Evolutionary conservation across 306 rosid genomes (phyloP).

Genomic region (Trichosanthes cucumerina): DNA sequence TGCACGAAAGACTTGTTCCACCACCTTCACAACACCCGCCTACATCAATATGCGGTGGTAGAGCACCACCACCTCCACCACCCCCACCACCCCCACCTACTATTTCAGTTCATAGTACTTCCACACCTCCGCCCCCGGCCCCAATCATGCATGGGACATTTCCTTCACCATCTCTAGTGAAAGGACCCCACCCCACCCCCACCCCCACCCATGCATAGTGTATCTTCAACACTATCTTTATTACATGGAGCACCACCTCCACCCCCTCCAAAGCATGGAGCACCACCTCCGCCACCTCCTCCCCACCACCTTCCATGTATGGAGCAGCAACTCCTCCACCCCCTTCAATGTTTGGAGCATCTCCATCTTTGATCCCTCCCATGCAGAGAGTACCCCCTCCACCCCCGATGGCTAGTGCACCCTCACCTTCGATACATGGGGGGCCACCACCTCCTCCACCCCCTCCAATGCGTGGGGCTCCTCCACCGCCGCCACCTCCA

Average conservation of each 20-base stretch:
- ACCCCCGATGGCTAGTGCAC: constrained; percentile 7
- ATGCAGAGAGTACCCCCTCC: background rate
- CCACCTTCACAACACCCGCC: background rate
- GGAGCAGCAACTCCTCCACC: background rate
- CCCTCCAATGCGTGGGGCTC: constrained; percentile 20
- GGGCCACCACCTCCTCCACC: constrained; percentile 23
- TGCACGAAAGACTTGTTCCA: background rate
- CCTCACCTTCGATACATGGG: constrained; percentile 13
- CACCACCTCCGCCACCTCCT: constrained; percentile 10
- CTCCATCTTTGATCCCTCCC: background rate
- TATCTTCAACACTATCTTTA: constrained; percentile 18
- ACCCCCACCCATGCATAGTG: constrained; percentile 14
- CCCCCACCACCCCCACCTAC: background rate
- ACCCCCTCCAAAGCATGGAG: background rate
- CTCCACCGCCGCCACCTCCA: background rate
- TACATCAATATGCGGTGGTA: background rate
- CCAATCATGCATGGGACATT: background rate
- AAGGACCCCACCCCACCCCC: background rate
- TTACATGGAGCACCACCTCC: constrained; percentile 17
- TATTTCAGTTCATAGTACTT: background rate
- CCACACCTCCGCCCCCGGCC: background rate
- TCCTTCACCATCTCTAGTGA: constrained; percentile 2
- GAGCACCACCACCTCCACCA: background rate
- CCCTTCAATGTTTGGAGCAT: background rate
- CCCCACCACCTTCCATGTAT: background rate